Conservation (phyloP, 257 asterid species). For the Gentiana straminea region DNA sequence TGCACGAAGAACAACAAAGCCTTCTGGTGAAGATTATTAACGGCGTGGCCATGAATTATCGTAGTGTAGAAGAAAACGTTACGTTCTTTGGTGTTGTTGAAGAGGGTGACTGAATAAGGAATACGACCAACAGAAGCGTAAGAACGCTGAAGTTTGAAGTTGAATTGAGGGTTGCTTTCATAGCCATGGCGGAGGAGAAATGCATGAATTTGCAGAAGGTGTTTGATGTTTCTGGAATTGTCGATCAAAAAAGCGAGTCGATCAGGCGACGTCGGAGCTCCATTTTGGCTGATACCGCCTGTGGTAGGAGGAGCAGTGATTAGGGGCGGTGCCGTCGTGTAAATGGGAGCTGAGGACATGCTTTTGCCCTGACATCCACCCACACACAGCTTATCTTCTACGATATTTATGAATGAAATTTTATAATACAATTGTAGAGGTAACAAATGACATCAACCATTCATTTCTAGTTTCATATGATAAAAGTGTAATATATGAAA, state of each 20-base stretch:
- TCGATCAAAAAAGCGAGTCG: slow-evolving; percentile 3
- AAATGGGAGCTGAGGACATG: slow-evolving; percentile 3
- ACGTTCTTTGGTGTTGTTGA: slow-evolving; percentile 1
- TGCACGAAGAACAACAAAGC: slow-evolving; percentile 1
- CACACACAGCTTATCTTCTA: background rate
- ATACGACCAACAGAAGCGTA: slow-evolving; percentile 3
- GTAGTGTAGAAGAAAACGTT: slow-evolving; percentile 7
- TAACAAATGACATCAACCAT: no score
- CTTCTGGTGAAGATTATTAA: background rate
- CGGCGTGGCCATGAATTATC: slow-evolving; percentile 4
- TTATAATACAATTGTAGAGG: no score
- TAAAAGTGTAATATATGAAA: no score
- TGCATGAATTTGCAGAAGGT: slow-evolving; percentile 7
- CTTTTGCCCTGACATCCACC: background rate
- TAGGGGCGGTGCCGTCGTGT: background rate
- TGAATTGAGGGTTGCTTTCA: slow-evolving; percentile 4
- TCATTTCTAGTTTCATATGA: no score
- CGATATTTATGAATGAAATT: background rate
- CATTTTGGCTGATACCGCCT: background rate
- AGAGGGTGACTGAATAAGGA: slow-evolving; percentile 5
- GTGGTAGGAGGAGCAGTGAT: background rate
- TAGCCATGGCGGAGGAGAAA: slow-evolving; percentile 3
- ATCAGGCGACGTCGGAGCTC: background rate
- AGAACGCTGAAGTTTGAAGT: slow-evolving; percentile 6
- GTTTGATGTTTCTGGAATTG: slow-evolving; percentile 2